phyloP scores from a whole-genome alignment of 768 basidiomycete genomes.

The Atractiella rhizophila region DNA sequence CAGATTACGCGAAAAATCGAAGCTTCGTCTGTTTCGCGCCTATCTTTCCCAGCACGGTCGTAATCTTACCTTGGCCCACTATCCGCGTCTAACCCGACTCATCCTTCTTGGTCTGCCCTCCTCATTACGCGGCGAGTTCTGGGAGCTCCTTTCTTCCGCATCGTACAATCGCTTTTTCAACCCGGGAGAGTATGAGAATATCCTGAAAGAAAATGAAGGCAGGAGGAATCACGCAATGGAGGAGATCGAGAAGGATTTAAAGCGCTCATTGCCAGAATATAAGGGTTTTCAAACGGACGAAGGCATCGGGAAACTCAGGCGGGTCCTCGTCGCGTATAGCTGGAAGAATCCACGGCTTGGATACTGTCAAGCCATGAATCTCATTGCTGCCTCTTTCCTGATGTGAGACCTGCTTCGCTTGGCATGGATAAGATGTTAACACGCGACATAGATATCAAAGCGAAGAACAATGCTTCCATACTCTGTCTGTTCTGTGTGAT shows the following conservation, averaged over 20 bases:
- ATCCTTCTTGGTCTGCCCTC: constrained; percentile 93
- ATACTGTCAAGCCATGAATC: constrained; percentile 99
- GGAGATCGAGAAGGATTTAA: constrained; percentile 95
- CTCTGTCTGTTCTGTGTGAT: constrained; percentile 80
- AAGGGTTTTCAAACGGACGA: constrained; percentile 77
- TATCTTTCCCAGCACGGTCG: constrained; percentile 72
- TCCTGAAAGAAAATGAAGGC: constrained; percentile 53
- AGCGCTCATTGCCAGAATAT: constrained; percentile 73
- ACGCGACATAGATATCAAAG: constrained; percentile 66
- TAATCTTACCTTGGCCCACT: constrained; percentile 78
- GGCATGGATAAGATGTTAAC: not conserved
- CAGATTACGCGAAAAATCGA: constrained; percentile 68
- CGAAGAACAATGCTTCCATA: constrained; percentile 95
- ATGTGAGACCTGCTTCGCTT: constrained; percentile 31
- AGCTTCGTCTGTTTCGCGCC: constrained; percentile 80
- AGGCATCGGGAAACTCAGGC: constrained; percentile 56
- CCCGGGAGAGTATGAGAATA: constrained; percentile 50
- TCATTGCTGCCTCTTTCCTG: constrained; percentile 77
- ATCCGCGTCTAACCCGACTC: constrained; percentile 87
- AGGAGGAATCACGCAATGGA: constrained; percentile 69
- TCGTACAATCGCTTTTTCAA: constrained; percentile 67
- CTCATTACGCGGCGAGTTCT: constrained; percentile 80
- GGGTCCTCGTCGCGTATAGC: constrained; percentile 84
- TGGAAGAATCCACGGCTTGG: constrained; percentile 67
- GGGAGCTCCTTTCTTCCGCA: constrained; percentile 90